These are phyloP conservation scores for Ensete ventricosum DNA, from an alignment of 176 grass and related monocot species.

Conservation along the genomic window DNA sequence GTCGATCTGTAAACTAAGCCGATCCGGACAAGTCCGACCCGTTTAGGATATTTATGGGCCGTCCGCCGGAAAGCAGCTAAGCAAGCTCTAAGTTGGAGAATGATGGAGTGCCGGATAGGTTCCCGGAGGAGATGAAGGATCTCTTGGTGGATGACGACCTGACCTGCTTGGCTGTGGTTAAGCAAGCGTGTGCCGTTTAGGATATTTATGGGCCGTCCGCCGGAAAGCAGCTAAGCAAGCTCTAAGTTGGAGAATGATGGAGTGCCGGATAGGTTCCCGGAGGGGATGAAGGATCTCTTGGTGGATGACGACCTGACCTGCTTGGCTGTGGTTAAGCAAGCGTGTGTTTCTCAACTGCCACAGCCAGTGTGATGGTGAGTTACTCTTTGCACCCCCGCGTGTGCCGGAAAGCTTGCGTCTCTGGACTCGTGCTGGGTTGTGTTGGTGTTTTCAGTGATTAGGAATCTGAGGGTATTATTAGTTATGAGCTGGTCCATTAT, in stretches of 20 bases:
- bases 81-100: conserved; percentile 10
- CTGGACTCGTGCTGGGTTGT: not conserved
- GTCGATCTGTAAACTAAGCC: no score
- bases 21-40: no score
- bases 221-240: not conserved
- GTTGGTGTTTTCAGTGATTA: conserved; percentile 1
- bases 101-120: conserved; percentile 35
- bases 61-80: not conserved
- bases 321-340: conserved; percentile 59
- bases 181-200: conserved; percentile 76
- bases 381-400: not conserved
- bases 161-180: conserved; percentile 58
- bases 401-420: not conserved
- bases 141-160: conserved; percentile 88
- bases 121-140: conserved; percentile 82
- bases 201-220: no score
- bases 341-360: conserved; percentile 65
- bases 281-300: conserved; percentile 78
- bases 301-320: conserved; percentile 87
- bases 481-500: not conserved
- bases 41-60: no score
- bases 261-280: conserved; percentile 52
- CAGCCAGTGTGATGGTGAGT: conserved; percentile 57
- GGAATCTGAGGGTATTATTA: not conserved
- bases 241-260: conserved; percentile 22